Percentiles rank a stretch among this genome's conserved stretches.
These are phyloP conservation scores for Coniochaeta sp. DNA, from an alignment of 2,329 filamentous ascomycete genomes.

Conservation along the genomic window DNA sequence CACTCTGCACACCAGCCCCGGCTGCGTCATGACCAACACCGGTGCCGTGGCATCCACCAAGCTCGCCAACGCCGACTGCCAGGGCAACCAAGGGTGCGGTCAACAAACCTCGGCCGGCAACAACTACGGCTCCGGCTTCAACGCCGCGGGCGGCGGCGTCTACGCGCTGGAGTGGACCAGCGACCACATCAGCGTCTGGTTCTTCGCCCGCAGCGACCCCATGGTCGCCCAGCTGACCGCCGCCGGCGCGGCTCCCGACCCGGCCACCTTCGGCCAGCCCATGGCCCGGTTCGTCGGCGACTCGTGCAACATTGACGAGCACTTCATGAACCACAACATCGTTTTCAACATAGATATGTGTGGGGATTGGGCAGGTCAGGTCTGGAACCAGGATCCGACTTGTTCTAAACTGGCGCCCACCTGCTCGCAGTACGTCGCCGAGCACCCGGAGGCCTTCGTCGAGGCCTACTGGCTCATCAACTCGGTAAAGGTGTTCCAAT, in stretches of 20 bases:
- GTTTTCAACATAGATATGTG: conserved; percentile 82
- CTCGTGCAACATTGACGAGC: conserved; percentile 61
- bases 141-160: conserved; percentile 59
- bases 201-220: conserved; percentile 57
- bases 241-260: conserved; percentile 55
- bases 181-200: conserved; percentile 67
- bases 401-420: conserved; percentile 55
- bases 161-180: conserved; percentile 74
- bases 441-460: conserved; percentile 62
- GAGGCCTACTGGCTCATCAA: conserved; percentile 75
- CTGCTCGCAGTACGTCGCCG: conserved; percentile 65
- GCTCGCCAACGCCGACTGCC: conserved; percentile 31
- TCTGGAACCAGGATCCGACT: conserved; percentile 51
- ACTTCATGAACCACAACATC: conserved; percentile 68
- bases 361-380: conserved; percentile 74
- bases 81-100: conserved; percentile 44
- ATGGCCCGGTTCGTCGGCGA: conserved; percentile 59
- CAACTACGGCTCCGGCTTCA: conserved; percentile 65
- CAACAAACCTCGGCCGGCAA: conserved; percentile 41
- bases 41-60: conserved; percentile 38
- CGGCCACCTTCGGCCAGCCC: conserved; percentile 61
- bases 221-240: conserved; percentile 24
- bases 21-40: conserved; percentile 48
- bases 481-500: conserved; percentile 54
- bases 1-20: conserved; percentile 59